A percentile compares a stretch with the other conserved stretches of the same genome.
These are phyloP conservation scores for Edaphochlamys debaryana DNA, from an alignment of 139 green algal genomes.

Conservation along the genomic window DNA sequence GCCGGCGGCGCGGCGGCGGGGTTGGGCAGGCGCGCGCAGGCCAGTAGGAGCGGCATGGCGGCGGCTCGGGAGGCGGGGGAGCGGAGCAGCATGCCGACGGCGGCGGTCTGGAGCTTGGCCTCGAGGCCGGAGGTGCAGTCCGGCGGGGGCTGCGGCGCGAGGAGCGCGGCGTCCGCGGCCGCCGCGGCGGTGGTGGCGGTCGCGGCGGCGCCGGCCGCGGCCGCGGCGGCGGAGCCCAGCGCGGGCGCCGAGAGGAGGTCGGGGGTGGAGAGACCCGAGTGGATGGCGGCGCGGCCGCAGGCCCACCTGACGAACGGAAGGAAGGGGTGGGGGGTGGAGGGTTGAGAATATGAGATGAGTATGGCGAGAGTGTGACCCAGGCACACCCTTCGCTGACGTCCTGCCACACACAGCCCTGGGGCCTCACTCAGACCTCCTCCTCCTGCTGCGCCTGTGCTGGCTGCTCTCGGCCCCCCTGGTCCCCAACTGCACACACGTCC, in stretches of 20 bases:
- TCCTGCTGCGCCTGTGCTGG: no score
- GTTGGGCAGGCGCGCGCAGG: not conserved
- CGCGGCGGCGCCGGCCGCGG: not conserved
- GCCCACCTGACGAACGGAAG: not conserved
- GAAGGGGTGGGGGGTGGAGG: not conserved
- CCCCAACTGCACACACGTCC: no score
- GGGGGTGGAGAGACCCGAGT: not conserved
- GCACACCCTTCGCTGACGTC: no score
- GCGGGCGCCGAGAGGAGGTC: not conserved
- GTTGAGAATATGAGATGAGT: no score
- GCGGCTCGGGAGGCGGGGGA: constrained; percentile 3
- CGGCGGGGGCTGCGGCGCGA: not conserved
- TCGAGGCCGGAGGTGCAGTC: not conserved
- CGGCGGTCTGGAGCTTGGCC: not conserved
- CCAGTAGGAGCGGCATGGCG: constrained; percentile 26
- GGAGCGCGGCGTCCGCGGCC: not conserved
- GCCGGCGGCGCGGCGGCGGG: not conserved
- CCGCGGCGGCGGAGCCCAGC: not conserved
- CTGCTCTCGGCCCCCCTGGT: no score
- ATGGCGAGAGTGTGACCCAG: no score
- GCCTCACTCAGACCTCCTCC: no score
- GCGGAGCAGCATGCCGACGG: constrained; percentile 21
- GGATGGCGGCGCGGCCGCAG: constrained; percentile 1
- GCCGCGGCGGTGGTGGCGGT: not conserved
- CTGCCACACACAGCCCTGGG: no score